Evolutionary conservation across 768 basidiomycete species (phyloP), one percentile per base, ranked within the genome.

Genomic region (Crucibulum laeve): DNA sequence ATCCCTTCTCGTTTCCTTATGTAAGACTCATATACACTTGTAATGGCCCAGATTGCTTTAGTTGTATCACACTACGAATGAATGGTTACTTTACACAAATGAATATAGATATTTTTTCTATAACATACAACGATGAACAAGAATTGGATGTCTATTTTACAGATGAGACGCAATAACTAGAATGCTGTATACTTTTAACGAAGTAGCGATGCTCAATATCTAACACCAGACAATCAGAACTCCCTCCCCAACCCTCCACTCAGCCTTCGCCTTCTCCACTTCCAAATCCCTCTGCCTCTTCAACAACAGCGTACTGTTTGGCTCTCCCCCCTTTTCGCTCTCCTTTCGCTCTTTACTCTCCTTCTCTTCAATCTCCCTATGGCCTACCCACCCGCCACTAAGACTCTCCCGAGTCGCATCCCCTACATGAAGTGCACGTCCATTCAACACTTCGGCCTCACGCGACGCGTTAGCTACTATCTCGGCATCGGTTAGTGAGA

Each of bases 221-320:
- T 37, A 37, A 62, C 50, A 73, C 5, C 60, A 71, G 38, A 61
- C 54, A 11, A 79, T 57, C 40, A 89, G 56, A 35, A 62, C 47
- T 5, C 64, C 68, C 36, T 82, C 75, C 4, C 64, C 74, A 17
- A 86, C 70, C 25, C 66, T 70, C 87, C 87, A 90, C 57, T 87
- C 80, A 5, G 84, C 85, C 36, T 56, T 64, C 0, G 85, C 85
- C 2, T 53, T 58, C 18, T 86, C 82, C 0, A 87, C 76, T 44
- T 84, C 71, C 13, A 88, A 69, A 28, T 71, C 68, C 4, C 79
- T 65, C 53, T 75, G 70, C 33, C 77, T 71, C 52, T 85, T 85
- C 26, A 87, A 67, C 45, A 56, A 61, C 40, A 85, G 55, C 3
- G 55, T 55, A 28, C 57, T 60, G 23, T 54, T 59, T 13, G 60